phyloP scores from a whole-genome alignment of 495 filamentous ascomycete species.

The Penicillium odoratum region DNA sequence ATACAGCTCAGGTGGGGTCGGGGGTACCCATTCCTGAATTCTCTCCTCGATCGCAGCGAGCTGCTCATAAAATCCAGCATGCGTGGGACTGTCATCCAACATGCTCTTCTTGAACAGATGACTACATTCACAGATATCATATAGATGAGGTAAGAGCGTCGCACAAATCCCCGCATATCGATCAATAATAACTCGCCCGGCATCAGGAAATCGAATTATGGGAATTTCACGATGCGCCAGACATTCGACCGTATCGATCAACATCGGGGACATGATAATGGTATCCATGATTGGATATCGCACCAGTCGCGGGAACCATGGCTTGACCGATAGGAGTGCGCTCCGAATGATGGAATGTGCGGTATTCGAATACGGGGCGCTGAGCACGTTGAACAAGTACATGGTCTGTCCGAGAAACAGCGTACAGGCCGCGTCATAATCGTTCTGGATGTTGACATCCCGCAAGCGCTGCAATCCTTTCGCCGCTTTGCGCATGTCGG shows the following conservation, averaged over 20 bases:
- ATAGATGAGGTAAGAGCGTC: constrained; percentile 30
- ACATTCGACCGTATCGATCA: constrained; percentile 35
- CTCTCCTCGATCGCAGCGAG: constrained; percentile 25
- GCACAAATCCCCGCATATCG: constrained; percentile 33
- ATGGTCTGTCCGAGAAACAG: constrained; percentile 32
- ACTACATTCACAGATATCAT: constrained; percentile 36
- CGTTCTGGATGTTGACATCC: constrained; percentile 21
- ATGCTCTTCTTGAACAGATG: constrained; percentile 18
- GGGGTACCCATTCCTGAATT: constrained; percentile 29
- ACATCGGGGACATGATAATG: constrained; percentile 31
- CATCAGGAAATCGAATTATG: constrained; percentile 28
- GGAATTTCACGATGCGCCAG: constrained; percentile 33
- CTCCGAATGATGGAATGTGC: constrained; percentile 31
- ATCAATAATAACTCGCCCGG: constrained; percentile 31
- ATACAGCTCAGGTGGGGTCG: constrained; percentile 16
- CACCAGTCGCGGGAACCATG: constrained; percentile 29
- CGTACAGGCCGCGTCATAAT: constrained; percentile 27
- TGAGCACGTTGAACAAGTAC: constrained; percentile 34
- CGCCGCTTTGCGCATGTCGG: constrained; percentile 27
- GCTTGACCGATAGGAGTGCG: constrained; percentile 28
- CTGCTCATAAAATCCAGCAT: constrained; percentile 15
- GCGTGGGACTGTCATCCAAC: not conserved
- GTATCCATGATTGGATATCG: constrained; percentile 28
- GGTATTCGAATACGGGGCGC: constrained; percentile 24
- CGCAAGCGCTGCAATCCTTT: constrained; percentile 26